Conservation (phyloP, 2,329 filamentous ascomycete species). For the Apiospora koreana region DNA sequence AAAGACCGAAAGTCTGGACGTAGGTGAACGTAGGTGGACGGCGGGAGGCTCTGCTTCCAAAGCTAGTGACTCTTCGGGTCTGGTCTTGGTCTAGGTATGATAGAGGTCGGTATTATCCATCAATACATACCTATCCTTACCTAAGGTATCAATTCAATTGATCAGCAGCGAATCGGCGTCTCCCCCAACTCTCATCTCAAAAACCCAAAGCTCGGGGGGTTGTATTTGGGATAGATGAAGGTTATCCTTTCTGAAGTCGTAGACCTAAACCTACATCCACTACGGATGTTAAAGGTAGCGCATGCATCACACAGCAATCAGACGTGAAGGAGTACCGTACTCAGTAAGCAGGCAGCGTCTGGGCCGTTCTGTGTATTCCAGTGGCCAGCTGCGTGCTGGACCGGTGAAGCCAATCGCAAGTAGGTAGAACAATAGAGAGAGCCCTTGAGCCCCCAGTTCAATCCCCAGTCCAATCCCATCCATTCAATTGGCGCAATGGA, state of each 20-base stretch:
- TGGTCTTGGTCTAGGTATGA: neutral
- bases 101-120: neutral
- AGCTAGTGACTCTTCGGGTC: neutral
- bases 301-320: too few relatives aligned
- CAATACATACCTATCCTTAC: too few relatives aligned
- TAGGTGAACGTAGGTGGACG: neutral
- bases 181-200: neutral
- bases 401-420: conserved; percentile 1
- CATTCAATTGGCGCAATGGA: neutral
- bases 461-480: neutral
- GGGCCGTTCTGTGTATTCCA: neutral
- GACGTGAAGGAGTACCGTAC: neutral
- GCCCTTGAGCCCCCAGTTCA: neutral
- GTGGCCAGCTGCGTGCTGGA: neutral
- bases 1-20: neutral
- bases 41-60: neutral
- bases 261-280: neutral
- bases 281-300: neutral
- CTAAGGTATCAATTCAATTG: too few relatives aligned
- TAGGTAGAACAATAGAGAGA: neutral
- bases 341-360: neutral
- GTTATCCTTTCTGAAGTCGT: neutral
- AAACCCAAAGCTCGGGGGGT: neutral
- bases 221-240: neutral
- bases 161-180: neutral